phyloP scores from a whole-genome alignment of 2,329 filamentous ascomycete genomes.

The Penicillium sclerotiorum region DNA sequence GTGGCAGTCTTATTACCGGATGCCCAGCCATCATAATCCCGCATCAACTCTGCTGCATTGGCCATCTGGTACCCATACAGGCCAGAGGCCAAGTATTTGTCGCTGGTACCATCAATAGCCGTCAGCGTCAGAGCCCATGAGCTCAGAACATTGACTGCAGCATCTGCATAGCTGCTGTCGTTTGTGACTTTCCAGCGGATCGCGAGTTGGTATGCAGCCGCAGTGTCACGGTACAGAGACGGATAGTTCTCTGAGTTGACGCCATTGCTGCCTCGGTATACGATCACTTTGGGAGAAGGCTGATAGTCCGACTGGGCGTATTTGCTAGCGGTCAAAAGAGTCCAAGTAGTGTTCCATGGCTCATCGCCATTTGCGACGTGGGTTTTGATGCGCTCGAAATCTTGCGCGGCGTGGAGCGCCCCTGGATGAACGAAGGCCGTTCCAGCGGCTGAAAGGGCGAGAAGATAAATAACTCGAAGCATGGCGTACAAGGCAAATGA shows the following conservation, averaged over 20 bases:
- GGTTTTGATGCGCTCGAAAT: slow-evolving; percentile 46
- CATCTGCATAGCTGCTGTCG: slow-evolving; percentile 40
- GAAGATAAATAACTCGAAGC: no score
- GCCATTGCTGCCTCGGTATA: slow-evolving; percentile 41
- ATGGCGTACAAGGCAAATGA: no score
- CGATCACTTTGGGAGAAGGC: slow-evolving; percentile 28
- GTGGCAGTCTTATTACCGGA: slow-evolving; percentile 25
- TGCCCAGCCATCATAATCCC: slow-evolving; percentile 39
- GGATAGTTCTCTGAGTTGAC: slow-evolving; percentile 37
- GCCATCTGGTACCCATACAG: slow-evolving; percentile 53
- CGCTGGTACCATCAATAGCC: slow-evolving; percentile 37
- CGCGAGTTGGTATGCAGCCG: slow-evolving; percentile 44
- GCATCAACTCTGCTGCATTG: slow-evolving; percentile 51
- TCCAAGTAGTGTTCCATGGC: background rate
- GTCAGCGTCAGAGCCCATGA: slow-evolving; percentile 43
- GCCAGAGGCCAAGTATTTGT: slow-evolving; percentile 46
- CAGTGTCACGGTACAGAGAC: slow-evolving; percentile 36
- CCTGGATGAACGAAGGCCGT: slow-evolving; percentile 2
- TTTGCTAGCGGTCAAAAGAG: background rate
- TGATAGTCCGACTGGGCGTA: slow-evolving; percentile 33
- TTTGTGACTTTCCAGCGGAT: slow-evolving; percentile 47
- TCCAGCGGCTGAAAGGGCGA: no score
- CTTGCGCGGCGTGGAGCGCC: slow-evolving; percentile 32
- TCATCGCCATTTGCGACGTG: slow-evolving; percentile 35
- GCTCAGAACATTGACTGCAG: slow-evolving; percentile 42